Conservation (phyloP, 2,329 filamentous ascomycete species). For the Ambrosiella cleistominuta region DNA sequence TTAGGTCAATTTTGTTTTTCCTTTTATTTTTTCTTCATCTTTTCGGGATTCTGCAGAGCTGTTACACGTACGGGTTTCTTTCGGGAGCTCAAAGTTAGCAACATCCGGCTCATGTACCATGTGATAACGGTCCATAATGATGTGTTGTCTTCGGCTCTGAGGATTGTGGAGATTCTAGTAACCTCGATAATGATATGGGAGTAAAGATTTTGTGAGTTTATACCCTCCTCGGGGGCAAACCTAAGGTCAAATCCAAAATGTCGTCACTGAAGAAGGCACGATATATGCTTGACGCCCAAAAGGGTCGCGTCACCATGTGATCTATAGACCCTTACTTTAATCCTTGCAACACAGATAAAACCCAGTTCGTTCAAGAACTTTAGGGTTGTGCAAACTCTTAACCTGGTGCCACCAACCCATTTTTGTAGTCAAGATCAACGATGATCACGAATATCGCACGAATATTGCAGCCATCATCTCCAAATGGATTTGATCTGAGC, state of each 20-base stretch:
- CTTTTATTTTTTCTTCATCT: background rate
- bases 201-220: background rate
- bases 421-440: background rate
- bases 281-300: background rate
- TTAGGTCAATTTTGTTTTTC: background rate
- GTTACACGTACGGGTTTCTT: slow-evolving; percentile 31
- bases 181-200: too few relatives aligned
- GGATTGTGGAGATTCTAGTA: too few relatives aligned
- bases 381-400: background rate
- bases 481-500: background rate
- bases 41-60: background rate
- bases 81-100: slow-evolving; percentile 37
- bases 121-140: slow-evolving; percentile 36
- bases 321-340: background rate
- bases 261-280: background rate
- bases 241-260: background rate
- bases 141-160: background rate
- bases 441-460: background rate
- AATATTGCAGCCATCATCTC: background rate
- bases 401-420: background rate
- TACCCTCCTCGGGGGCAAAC: background rate
- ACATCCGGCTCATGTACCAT: slow-evolving; percentile 41
- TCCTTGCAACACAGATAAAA: background rate
- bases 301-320: background rate
- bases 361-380: background rate